Conservation (phyloP, 2,329 filamentous ascomycete genomes). For the Cladosporium sp. region DNA sequence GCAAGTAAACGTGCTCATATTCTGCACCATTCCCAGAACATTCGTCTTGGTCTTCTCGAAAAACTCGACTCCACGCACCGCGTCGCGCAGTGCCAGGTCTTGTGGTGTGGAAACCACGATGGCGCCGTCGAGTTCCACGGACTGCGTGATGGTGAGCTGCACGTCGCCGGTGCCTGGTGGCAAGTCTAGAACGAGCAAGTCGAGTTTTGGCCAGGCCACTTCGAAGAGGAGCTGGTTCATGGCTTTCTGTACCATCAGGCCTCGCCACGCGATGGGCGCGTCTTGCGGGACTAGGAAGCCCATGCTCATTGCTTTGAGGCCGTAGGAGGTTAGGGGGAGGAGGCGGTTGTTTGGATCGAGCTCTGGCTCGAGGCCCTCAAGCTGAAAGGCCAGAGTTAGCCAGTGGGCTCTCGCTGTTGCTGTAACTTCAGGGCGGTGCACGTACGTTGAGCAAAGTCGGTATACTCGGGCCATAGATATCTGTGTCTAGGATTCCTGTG, state of each 20-base stretch:
- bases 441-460: constrained; percentile 81
- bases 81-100: constrained; percentile 85
- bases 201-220: constrained; percentile 86
- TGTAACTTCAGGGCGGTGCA: constrained; percentile 26
- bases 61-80: constrained; percentile 86
- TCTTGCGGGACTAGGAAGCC: constrained; percentile 79
- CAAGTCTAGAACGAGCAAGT: constrained; percentile 83
- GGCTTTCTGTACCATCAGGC: constrained; percentile 96
- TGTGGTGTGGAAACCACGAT: constrained; percentile 92
- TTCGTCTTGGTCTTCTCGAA: constrained; percentile 80
- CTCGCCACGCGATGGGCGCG: constrained; percentile 88
- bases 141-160: constrained; percentile 94
- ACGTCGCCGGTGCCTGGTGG: constrained; percentile 94
- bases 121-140: constrained; percentile 80
- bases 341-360: constrained; percentile 60
- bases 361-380: constrained; percentile 30
- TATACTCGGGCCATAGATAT: constrained; percentile 94
- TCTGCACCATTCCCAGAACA: constrained; percentile 82
- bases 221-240: constrained; percentile 92
- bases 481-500: constrained; percentile 85
- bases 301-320: constrained; percentile 98
- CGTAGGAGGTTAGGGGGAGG: constrained; percentile 86
- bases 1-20: constrained; percentile 83
- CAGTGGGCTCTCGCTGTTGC: no score
- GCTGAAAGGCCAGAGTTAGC: constrained; percentile 13